Base-by-base conservation (phyloP, 2,329 filamentous ascomycete genomes). In the Dichotomopilus funicola region DNA sequence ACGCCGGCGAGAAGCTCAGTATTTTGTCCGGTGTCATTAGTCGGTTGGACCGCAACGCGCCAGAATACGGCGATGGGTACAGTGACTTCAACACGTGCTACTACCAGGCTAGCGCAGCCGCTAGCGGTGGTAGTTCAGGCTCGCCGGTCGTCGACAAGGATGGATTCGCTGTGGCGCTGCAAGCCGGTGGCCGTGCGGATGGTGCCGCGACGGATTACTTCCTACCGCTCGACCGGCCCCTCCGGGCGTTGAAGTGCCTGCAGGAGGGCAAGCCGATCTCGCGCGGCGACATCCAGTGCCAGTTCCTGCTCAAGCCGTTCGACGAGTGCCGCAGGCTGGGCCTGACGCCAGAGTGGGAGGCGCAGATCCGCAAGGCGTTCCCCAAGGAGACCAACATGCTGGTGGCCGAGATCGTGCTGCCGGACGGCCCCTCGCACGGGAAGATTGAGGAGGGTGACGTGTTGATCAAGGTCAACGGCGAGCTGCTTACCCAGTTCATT, bases 181-280 rank as follows among this genome's bases (percentile, higher is more conserved):
- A 99, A 72, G 94, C 94, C 46, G 94, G 95, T 59, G 94, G 94
- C 45, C 83, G 94, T 71, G 88, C 89, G 35, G 94, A 99, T 68
- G 92, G 92, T 58, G 94, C 94, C 45, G 92, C 95, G 10, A 99
- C 94, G 19, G 94, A 99, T 70, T 99, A 99, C 71, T 97, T 99
- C 72, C 77, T 99, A 5, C 94, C 94, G 1, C 78, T 99, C 11
- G 92, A 99, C 69, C 86, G 94, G 55, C 94, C 95, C 0, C 73
- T 92, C 42, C 85, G 94, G 60, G 94, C 94, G 1, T 77, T 99
- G 53, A 81, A 90, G 67, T 95, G 91, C 66, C 86, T 99, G 54
- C 90, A 88, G 68, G 78, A 86, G 61, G 85, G 83, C 37, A 81
- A 85, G 63, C 81, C 81, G 2, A 86, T 99, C 51, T 84, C 86